Conservation (phyloP, 2,329 filamentous ascomycete genomes). For the Colletotrichum plurivorum region DNA sequence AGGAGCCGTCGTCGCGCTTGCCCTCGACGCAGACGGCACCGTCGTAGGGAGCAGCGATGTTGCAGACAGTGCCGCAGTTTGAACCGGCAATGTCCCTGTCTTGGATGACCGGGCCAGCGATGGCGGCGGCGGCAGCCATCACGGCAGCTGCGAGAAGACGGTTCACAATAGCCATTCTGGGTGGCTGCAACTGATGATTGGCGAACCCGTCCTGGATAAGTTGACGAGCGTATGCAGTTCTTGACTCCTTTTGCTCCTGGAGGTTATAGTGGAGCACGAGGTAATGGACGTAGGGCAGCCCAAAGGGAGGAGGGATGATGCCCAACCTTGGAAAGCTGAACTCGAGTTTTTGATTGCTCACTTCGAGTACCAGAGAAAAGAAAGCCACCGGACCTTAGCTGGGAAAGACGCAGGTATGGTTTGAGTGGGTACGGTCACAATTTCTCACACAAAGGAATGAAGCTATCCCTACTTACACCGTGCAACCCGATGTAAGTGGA, state of each 20-base stretch:
- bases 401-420: neutral
- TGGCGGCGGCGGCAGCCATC: neutral
- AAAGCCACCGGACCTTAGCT: neutral
- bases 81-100: neutral
- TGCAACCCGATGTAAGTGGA: neutral
- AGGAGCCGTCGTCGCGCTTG: conserved; percentile 16
- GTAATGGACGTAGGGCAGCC: too few species aligned
- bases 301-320: too few species aligned
- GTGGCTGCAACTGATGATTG: neutral
- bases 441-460: neutral
- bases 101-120: neutral
- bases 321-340: too few species aligned
- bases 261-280: too few species aligned
- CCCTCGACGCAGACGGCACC: conserved; percentile 12
- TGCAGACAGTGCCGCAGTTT: conserved; percentile 13
- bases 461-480: neutral
- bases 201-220: too few species aligned
- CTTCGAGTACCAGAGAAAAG: too few species aligned
- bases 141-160: neutral
- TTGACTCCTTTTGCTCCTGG: too few species aligned
- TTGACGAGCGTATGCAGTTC: too few species aligned
- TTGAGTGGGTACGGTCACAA: neutral
- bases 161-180: conserved; percentile 3
- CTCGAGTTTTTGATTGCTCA: too few species aligned
- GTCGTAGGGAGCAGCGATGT: neutral